These are phyloP conservation scores for Bifiguratus adelaidae DNA, from an alignment of 192 early-diverging fungal species.

Conservation along the genomic window DNA sequence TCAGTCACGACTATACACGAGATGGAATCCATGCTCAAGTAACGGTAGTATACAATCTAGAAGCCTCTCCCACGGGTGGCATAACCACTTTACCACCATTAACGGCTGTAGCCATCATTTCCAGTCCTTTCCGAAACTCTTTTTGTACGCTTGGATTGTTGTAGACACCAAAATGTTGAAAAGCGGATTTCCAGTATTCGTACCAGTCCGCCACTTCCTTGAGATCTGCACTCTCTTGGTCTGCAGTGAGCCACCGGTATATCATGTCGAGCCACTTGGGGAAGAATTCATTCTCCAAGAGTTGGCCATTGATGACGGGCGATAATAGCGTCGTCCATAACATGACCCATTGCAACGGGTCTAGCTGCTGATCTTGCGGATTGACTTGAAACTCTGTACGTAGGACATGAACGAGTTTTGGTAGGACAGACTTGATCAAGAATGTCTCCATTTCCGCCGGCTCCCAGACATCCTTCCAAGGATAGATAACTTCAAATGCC, in stretches of 20 bases:
- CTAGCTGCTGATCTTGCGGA: conserved; percentile 57
- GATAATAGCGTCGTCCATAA: conserved; percentile 51
- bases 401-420: conserved; percentile 52
- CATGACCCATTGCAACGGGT: conserved; percentile 49
- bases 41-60: too few species aligned
- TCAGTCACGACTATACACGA: too few species aligned
- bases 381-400: conserved; percentile 57
- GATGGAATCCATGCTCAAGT: too few species aligned
- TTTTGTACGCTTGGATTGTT: conserved; percentile 27
- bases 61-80: too few species aligned
- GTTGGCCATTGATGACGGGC: conserved; percentile 32
- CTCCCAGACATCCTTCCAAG: conserved; percentile 53
- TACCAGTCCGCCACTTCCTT: conserved; percentile 67
- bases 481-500: conserved; percentile 33
- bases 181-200: conserved; percentile 46
- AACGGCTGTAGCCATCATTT: conserved; percentile 49
- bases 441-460: conserved; percentile 46
- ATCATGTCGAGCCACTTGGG: conserved; percentile 65
- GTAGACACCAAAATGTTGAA: conserved; percentile 14
- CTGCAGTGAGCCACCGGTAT: conserved; percentile 50
- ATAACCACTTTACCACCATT: conserved; percentile 9
- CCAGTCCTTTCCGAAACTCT: conserved; percentile 54
- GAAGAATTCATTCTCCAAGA: conserved; percentile 72
- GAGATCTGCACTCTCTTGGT: conserved; percentile 27
- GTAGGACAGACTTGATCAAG: conserved; percentile 51